Evolutionary conservation across 306 rosid genomes (phyloP).

Genomic region (Dalbergia cultrata): DNA sequence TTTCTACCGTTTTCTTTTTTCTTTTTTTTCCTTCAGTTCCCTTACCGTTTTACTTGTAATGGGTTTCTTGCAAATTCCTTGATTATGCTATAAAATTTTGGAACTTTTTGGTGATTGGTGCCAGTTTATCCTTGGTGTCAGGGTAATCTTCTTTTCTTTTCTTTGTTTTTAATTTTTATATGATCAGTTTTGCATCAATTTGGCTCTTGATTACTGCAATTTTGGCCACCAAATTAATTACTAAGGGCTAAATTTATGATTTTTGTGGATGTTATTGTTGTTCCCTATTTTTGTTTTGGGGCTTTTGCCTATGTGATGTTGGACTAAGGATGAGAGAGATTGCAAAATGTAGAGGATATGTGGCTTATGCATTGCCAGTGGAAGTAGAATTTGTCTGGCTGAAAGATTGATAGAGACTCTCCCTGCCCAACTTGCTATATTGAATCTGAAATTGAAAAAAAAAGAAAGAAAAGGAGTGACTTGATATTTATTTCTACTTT

Average conservation of each 20-base stretch:
- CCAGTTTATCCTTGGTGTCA: background rate
- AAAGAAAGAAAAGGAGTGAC: background rate
- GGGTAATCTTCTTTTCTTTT: background rate
- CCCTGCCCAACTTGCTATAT: too few relatives aligned
- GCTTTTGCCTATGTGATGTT: background rate
- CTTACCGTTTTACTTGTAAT: background rate
- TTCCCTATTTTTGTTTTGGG: background rate
- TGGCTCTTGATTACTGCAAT: background rate
- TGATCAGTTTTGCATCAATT: background rate
- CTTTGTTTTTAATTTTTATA: background rate
- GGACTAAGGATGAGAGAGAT: constrained; percentile 1
- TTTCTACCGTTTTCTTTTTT: background rate
- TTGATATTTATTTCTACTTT: background rate
- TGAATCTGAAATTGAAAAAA: background rate
- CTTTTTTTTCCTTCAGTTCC: background rate
- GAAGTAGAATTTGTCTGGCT: background rate
- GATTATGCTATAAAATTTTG: background rate
- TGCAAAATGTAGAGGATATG: constrained; percentile 6
- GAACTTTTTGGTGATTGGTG: background rate
- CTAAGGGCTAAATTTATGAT: constrained; percentile 1
- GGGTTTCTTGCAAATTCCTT: constrained; percentile 13
- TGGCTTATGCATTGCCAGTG: background rate
- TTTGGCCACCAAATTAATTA: background rate
- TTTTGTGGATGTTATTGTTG: background rate
- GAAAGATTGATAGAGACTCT: background rate